Conservation (phyloP, 495 filamentous ascomycete genomes). For the Xylaria longipes region DNA sequence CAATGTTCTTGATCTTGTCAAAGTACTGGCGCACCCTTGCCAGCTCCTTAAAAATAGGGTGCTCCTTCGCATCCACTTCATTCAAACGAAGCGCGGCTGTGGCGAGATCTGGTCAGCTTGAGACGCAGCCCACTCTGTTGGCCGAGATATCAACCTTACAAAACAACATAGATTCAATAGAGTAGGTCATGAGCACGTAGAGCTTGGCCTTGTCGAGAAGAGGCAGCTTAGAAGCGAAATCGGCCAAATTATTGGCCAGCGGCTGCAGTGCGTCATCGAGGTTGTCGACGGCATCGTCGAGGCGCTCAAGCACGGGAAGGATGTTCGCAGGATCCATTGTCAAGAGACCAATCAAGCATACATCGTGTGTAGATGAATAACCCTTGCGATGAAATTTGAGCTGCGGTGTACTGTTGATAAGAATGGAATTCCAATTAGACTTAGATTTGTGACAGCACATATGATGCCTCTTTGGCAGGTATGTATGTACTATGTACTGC, state of each 20-base stretch:
- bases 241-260: slow-evolving; percentile 65
- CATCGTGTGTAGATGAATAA: background rate
- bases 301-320: slow-evolving; percentile 65
- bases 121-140: background rate
- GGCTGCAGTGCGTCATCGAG: slow-evolving; percentile 76
- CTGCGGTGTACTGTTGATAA: background rate
- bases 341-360: background rate
- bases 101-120: slow-evolving; percentile 37
- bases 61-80: slow-evolving; percentile 78
- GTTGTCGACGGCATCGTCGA: slow-evolving; percentile 78
- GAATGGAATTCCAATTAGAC: no score
- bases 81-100: slow-evolving; percentile 80
- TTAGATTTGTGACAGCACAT: background rate
- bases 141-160: slow-evolving; percentile 57
- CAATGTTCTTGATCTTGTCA: slow-evolving; percentile 79
- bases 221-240: slow-evolving; percentile 77
- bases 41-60: slow-evolving; percentile 84
- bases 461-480: background rate
- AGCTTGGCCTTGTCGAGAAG: slow-evolving; percentile 94
- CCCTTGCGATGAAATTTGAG: background rate
- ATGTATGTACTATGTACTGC: no score
- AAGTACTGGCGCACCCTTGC: slow-evolving; percentile 88
- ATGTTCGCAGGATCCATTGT: slow-evolving; percentile 53
- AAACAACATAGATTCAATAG: slow-evolving; percentile 91
- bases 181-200: slow-evolving; percentile 81